Evolutionary conservation across 108 stramenopile genomes (phyloP), one percentile per base, ranked within the genome.

Genomic region (Skeletonema marinoi): DNA sequence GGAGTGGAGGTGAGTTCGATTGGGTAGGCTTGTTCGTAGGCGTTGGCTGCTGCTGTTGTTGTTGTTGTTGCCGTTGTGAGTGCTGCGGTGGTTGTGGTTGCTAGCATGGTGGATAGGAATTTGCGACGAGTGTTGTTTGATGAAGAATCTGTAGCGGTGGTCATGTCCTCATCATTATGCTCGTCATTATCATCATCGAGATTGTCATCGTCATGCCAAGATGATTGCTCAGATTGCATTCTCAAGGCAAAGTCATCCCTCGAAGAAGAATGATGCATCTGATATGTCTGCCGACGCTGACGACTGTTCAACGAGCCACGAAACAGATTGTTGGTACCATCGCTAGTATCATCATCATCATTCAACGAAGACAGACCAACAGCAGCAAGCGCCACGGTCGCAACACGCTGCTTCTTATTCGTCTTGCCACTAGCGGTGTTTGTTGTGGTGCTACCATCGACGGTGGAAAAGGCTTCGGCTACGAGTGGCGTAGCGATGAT

Each of bases 11-110:
- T 54, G 3, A 91, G 75, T 63, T 91, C 90, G 35, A 70, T 66
- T 17, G 90, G 90, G 50, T 76, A 91, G 32, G 83, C 67, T 41
- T 73, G 58, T 48, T 89, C 88, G 65, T 75, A 91, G 8, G 90
- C 90, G 9, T 46, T 30, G 19, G 88, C 84, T 19, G 77, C 44
- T 46, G 54, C 14, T 16, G 79, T 1, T 10, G 71, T 48, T 29
- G 60, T 13, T 46, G 46, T 4, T 31, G 65, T 1, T 1, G 66
- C 29, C 0, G 71, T 14, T 33, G 25, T 25, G 25, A 30, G 11
- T 1, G 33, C 44, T 29, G 76, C 32, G 12, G 77, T 46, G 38
- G 77, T 61, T 14, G 68, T 31, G 14, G 73, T 17, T 21, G 79
- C 56, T 31, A 77, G 65, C 33, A 82, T 58, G 4, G 50, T 58